phyloP scores from a whole-genome alignment of 805 yeast genomes.

The Scheffersomyces coipomensis region DNA sequence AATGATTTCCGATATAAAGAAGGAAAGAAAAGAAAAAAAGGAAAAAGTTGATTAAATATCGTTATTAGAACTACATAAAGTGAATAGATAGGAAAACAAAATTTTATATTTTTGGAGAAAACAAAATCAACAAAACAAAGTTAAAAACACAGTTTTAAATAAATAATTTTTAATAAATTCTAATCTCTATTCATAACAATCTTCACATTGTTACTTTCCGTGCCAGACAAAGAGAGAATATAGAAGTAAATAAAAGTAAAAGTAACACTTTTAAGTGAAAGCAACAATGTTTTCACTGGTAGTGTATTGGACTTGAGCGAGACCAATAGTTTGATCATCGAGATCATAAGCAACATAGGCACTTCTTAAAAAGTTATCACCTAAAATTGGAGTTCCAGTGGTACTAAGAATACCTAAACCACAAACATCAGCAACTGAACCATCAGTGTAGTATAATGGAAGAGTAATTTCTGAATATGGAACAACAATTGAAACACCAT shows the following conservation, averaged over 20 bases:
- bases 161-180: too few species aligned
- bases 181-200: too few species aligned
- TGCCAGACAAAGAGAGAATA: not conserved
- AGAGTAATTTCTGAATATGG: conserved; percentile 13
- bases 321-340: conserved; percentile 48
- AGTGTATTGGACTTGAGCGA: conserved; percentile 48
- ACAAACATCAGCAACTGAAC: conserved; percentile 37
- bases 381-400: conserved; percentile 39
- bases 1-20: conserved; percentile 37
- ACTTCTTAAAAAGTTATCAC: conserved; percentile 58
- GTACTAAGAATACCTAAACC: conserved; percentile 14
- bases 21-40: conserved; percentile 18
- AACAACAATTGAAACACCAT: conserved; percentile 16
- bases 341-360: conserved; percentile 61
- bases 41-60: not conserved
- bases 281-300: not conserved
- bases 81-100: not conserved
- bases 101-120: too few species aligned
- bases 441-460: conserved; percentile 17
- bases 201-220: too few species aligned
- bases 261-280: too few species aligned
- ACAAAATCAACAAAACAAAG: too few species aligned
- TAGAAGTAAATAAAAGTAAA: too few species aligned
- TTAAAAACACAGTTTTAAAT: too few species aligned
- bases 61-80: too few species aligned